Evolutionary conservation across 371 early-diverging fungal species (phyloP), one percentile per base, ranked within the genome.

Genomic region (Mucor saturninus): DNA sequence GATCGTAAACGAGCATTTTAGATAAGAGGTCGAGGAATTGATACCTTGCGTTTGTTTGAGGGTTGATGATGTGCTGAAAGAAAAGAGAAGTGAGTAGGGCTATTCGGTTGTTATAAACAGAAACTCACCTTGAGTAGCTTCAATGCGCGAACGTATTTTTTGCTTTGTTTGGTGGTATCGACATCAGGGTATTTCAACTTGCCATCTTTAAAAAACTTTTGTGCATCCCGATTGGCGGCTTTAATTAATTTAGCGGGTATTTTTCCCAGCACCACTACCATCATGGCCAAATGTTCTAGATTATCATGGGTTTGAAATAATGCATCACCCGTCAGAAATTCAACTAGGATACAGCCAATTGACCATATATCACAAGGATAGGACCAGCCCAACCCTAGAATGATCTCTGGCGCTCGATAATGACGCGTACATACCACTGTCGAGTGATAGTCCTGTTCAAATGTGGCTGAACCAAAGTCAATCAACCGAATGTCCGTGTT

Each of bases 281-380:
- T 91, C 85, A 91, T 86, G 6, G 89, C 89, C 39, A 91, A 64
- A 64, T 91, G 91, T 53, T 89, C 89, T 28, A 88, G 71, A 76
- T 95, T 91, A 67, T 95, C 93, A 56, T 93, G 94, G 1, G 95
- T 93, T 67, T 94, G 94, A 74, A 98, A 98, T 56, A 98, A 75
- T 1, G 98, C 96, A 64, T 95, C 95, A 9, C 98, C 98, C 0
- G 95, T 97, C 45, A 90, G 84, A 48, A 98, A 86, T 77, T 98
- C 98, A 14, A 95, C 88, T 4, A 98, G 80, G 54, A 98, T 96
- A 75, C 98, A 98, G 2, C 98, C 98, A 61, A 97, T 77, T 4
- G 97, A 96, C 98, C 98, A 98, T 68, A 97, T 90, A 75, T 98
- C 98, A 76, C 97, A 97, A 37, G 96, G 94, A 76, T 87, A 97